phyloP scores from a whole-genome alignment of 257 asterid species.

The Scutellaria minor region DNA sequence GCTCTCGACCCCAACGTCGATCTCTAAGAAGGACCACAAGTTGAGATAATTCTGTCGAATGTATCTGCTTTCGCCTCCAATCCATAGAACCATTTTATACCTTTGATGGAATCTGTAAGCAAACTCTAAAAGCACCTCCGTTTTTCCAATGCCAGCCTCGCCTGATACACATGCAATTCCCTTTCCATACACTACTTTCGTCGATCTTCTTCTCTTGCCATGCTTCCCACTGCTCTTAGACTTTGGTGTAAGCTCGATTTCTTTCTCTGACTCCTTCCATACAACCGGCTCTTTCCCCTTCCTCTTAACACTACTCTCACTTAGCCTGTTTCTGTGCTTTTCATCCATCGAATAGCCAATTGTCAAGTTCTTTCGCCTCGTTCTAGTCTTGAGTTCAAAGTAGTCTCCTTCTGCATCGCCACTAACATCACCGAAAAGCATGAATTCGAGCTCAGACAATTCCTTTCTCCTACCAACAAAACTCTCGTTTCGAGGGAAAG shows the following conservation, averaged over 20 bases:
- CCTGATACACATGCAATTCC: slow-evolving; percentile 88
- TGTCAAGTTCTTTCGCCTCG: slow-evolving; percentile 61
- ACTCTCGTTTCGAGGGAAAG: slow-evolving; percentile 72
- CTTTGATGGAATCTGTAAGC: slow-evolving; percentile 77
- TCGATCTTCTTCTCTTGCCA: slow-evolving; percentile 59
- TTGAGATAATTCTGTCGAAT: slow-evolving; percentile 77
- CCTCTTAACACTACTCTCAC: slow-evolving; percentile 47
- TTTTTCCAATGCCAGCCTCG: slow-evolving; percentile 84
- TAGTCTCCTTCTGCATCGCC: slow-evolving; percentile 71
- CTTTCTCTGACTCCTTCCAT: slow-evolving; percentile 89
- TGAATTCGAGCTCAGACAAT: slow-evolving; percentile 75
- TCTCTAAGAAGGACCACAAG: slow-evolving; percentile 72
- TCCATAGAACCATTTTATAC: slow-evolving; percentile 86
- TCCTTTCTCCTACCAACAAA: slow-evolving; percentile 90
- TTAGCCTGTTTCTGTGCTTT: slow-evolving; percentile 38
- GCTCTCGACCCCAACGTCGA: slow-evolving; percentile 80
- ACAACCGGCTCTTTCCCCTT: slow-evolving; percentile 78
- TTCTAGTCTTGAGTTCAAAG: slow-evolving; percentile 67
- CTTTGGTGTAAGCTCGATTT: slow-evolving; percentile 53
- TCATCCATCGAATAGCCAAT: slow-evolving; percentile 58
- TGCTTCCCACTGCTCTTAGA: slow-evolving; percentile 45
- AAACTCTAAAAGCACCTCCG: slow-evolving; percentile 79
- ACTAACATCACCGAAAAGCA: slow-evolving; percentile 80
- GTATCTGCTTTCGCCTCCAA: slow-evolving; percentile 81
- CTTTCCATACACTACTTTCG: slow-evolving; percentile 70